phyloP scores from a whole-genome alignment of 192 early-diverging fungal species.

The Rhizoclosmatium sp. region DNA sequence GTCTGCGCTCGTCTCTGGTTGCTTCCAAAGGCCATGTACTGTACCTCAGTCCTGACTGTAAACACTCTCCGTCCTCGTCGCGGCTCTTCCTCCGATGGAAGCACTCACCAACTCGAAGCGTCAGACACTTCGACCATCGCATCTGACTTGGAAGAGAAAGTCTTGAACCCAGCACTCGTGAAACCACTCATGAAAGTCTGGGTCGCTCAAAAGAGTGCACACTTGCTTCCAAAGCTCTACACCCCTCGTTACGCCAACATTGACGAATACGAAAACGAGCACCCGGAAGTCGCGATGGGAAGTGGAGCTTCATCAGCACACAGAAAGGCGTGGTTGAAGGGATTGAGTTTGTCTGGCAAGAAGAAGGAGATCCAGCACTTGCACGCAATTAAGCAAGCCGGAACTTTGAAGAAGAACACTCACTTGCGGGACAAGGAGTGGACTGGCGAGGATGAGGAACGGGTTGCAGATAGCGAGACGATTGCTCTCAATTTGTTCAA shows the following conservation, averaged over 20 bases:
- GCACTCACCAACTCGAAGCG: conserved; percentile 7
- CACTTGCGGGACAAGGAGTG: not conserved
- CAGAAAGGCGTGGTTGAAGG: conserved; percentile 23
- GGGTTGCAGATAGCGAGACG: not conserved
- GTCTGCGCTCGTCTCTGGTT: conserved; percentile 32
- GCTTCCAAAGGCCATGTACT: conserved; percentile 40
- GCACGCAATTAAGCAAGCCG: conserved; percentile 1
- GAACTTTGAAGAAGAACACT: not conserved
- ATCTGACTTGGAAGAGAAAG: conserved; percentile 39
- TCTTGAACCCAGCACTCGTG: conserved; percentile 54
- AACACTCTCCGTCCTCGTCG: conserved; percentile 7
- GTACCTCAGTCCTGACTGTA: conserved; percentile 23
- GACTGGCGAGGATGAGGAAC: conserved; percentile 8
- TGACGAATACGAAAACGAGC: conserved; percentile 36
- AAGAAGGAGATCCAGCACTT: conserved; percentile 32
- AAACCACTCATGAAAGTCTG: conserved; percentile 55
- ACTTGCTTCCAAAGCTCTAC: conserved; percentile 36
- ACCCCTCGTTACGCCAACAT: conserved; percentile 39
- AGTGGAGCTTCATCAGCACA: not conserved
- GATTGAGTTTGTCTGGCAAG: conserved; percentile 9
- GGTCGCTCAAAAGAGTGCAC: conserved; percentile 38
- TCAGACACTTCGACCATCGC: not conserved
- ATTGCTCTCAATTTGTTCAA: conserved; percentile 3
- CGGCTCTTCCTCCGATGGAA: not conserved
- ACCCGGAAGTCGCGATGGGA: conserved; percentile 10